Evolutionary conservation across 2,329 filamentous ascomycete species (phyloP), one percentile per base, ranked within the genome.

Genomic region (Phialophora verrucosa): DNA sequence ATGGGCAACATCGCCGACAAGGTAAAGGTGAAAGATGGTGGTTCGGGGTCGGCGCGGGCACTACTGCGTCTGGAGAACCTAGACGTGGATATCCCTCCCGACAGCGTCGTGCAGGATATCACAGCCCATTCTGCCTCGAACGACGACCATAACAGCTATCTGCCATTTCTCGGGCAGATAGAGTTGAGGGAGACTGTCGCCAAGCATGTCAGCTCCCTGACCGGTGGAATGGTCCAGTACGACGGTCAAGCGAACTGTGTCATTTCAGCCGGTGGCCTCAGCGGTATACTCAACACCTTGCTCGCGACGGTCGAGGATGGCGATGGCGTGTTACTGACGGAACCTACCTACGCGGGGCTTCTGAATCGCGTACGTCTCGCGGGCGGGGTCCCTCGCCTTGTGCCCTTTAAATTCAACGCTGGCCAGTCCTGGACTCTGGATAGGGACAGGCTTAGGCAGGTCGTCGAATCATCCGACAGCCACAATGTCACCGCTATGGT

Each of bases 61-160:
- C 29, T 56, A 7, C 57, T 67, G 20, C 65, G 65, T 23, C 38
- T 67, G 27, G 65, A 67, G 32, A 67, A 67, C 31, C 61, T 67
- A 8, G 65, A 67, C 20, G 61, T 64, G 17, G 61, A 67, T 44
- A 61, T 67, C 31, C 59, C 65, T 27, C 64, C 65, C 14, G 61
- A 64, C n/a, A 12, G 17, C 42, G 23, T 51, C 17, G 65, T 59
- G 27, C 12, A 50, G 20, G 32, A 1, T n/a, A 35, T 47, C 25
- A 64, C 65, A 17, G 29, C 50, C 2, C 12, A 17, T 6, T 56
- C 65, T 17, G 49, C 54, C 50, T 17, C 31, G 42, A 35, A 51
- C n/a, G 65, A 67, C n/a, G 61, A 64, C 20, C 38, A 51, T 29
- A 67, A 67, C 57, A 67, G 65, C 44, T 67, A 67, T 29, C 65